phyloP scores from a whole-genome alignment of 2,329 filamentous ascomycete genomes.

The Rutstroemia sp. region DNA sequence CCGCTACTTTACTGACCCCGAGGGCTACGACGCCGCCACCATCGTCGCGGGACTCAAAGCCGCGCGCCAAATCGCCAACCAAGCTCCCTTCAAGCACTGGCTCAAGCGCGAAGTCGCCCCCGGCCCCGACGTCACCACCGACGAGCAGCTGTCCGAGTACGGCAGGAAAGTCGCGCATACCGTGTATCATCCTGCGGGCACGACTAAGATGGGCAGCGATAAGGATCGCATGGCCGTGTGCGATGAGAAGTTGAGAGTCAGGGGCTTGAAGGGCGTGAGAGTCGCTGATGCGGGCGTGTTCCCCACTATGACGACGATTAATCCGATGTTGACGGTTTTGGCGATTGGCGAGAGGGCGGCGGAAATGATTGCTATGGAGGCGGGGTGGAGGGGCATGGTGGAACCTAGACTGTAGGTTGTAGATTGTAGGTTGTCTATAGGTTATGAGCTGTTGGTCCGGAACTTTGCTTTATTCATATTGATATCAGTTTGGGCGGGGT shows the following conservation, averaged over 20 bases:
- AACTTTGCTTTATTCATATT: too few species aligned
- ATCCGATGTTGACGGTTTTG: constrained; percentile 86
- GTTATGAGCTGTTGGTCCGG: too few species aligned
- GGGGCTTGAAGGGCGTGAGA: constrained; percentile 64
- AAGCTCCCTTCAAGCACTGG: constrained; percentile 35
- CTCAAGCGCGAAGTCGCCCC: constrained; percentile 35
- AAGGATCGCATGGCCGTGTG: constrained; percentile 71
- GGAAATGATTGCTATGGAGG: constrained; percentile 73
- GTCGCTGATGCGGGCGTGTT: constrained; percentile 86
- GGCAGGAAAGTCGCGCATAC: constrained; percentile 77
- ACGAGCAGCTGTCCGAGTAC: constrained; percentile 77
- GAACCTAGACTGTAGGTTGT: constrained; percentile 22
- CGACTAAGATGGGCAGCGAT: constrained; percentile 79
- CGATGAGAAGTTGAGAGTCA: constrained; percentile 64
- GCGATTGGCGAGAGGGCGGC: constrained; percentile 77
- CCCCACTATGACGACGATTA: constrained; percentile 78
- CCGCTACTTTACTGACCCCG: constrained; percentile 46
- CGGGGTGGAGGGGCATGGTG: constrained; percentile 45
- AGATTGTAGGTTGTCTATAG: too few species aligned
- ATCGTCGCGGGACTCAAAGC: constrained; percentile 35
- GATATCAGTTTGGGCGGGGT: too few species aligned
- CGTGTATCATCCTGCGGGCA: constrained; percentile 84
- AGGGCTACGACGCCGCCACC: constrained; percentile 46
- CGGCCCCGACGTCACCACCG: constrained; percentile 46
- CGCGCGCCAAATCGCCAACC: constrained; percentile 28